These are phyloP conservation scores for Nannochloropsis salina DNA, from an alignment of 108 stramenopile species.

Conservation along the genomic window DNA sequence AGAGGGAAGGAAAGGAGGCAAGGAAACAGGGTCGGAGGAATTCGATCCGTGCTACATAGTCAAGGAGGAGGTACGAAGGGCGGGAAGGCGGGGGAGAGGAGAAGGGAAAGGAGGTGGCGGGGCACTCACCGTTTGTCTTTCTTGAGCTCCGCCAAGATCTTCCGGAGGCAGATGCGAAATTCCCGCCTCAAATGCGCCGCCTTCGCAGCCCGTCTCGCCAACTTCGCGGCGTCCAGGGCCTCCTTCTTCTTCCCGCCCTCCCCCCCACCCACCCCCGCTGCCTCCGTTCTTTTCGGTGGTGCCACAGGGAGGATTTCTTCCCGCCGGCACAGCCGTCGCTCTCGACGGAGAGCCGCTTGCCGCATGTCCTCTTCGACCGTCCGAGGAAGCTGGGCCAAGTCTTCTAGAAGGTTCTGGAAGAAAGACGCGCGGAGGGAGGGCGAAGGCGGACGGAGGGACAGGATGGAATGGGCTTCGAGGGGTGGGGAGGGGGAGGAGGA, in stretches of 20 bases:
- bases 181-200: slow-evolving; percentile 21
- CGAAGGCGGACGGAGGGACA: neutral
- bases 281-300: neutral
- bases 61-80: neutral
- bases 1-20: neutral
- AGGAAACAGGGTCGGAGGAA: neutral
- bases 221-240: neutral
- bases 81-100: neutral
- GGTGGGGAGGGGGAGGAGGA: neutral
- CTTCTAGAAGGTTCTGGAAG: neutral
- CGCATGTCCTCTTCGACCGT: neutral
- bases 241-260: neutral
- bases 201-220: neutral
- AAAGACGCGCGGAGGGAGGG: neutral
- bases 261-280: neutral
- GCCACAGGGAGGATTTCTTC: neutral
- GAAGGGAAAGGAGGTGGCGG: neutral
- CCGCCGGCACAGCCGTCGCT: neutral
- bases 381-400: neutral
- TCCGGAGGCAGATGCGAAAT: neutral
- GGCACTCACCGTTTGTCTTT: neutral
- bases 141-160: slow-evolving; percentile 15
- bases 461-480: neutral
- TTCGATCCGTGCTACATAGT: no score
- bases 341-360: neutral